These are phyloP conservation scores for Saitoella complicata DNA, from an alignment of 805 yeast species.

Conservation along the genomic window DNA sequence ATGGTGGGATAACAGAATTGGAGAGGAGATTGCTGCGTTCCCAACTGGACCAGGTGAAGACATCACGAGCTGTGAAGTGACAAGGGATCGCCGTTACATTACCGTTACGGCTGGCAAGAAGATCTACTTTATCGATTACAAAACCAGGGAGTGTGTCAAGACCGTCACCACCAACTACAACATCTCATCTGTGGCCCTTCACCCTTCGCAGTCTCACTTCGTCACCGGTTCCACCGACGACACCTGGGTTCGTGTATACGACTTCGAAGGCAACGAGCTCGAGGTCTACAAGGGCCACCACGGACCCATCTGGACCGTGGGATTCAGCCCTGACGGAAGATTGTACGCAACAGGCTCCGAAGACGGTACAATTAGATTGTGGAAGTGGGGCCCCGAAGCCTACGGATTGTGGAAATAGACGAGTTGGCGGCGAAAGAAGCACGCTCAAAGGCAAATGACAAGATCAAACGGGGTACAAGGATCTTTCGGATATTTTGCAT, in stretches of 20 bases:
- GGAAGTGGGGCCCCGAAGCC: constrained; percentile 14
- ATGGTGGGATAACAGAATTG: constrained; percentile 18
- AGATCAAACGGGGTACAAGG: no score
- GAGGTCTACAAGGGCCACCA: constrained; percentile 15
- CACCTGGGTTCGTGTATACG: constrained; percentile 21
- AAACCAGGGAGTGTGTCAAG: constrained; percentile 10
- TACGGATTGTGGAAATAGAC: constrained; percentile 20
- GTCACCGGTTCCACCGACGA: constrained; percentile 18
- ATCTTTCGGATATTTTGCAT: no score
- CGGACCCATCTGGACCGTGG: constrained; percentile 16
- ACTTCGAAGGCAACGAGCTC: constrained; percentile 7
- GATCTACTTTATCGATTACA: constrained; percentile 12
- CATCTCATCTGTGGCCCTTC: constrained; percentile 16
- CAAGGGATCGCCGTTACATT: constrained; percentile 10
- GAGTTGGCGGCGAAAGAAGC: neutral
- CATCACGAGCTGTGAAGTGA: constrained; percentile 15
- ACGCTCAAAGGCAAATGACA: no score
- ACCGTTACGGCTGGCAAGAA: constrained; percentile 15
- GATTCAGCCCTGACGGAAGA: constrained; percentile 15
- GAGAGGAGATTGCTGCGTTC: constrained; percentile 3
- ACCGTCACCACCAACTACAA: constrained; percentile 14
- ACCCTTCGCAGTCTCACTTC: constrained; percentile 11
- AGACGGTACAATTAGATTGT: constrained; percentile 15
- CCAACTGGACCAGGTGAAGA: constrained; percentile 3
- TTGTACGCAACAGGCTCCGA: constrained; percentile 15